These are phyloP conservation scores for Stenogyne calaminthoides DNA, from an alignment of 305 asterid species.

Conservation along the genomic window DNA sequence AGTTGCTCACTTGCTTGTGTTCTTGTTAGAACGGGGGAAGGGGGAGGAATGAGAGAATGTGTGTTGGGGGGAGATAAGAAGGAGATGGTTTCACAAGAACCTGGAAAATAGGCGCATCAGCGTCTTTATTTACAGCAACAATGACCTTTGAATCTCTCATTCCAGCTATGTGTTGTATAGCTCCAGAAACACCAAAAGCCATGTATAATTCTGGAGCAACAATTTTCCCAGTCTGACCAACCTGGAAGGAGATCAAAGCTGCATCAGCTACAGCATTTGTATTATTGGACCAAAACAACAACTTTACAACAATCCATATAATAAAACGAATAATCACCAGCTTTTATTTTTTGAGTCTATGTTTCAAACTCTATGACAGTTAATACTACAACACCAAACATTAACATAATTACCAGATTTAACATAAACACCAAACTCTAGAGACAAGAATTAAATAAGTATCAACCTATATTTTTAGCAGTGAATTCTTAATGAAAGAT, in stretches of 20 bases:
- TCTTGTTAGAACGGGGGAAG: background rate
- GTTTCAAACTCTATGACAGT: conserved; percentile 3
- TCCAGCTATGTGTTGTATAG: conserved; percentile 98
- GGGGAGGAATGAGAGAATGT: too few species aligned
- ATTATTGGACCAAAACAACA: conserved; percentile 13
- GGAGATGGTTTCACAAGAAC: conserved; percentile 39
- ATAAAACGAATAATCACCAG: background rate
- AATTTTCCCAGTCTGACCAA: conserved; percentile 97
- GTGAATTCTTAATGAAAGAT: background rate
- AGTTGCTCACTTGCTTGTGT: background rate
- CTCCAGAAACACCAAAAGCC: conserved; percentile 99
- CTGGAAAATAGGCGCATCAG: conserved; percentile 98
- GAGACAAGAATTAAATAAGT: background rate
- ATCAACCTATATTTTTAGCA: conserved; percentile 18
- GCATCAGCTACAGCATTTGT: conserved; percentile 23
- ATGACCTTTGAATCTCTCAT: conserved; percentile 96
- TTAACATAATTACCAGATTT: background rate
- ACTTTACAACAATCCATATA: background rate
- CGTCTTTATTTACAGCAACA: conserved; percentile 95
- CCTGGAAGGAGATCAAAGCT: conserved; percentile 46
- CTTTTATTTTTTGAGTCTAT: background rate
- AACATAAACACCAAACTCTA: conserved; percentile 1
- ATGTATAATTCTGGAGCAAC: conserved; percentile 92
- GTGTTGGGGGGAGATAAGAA: conserved; percentile 27
- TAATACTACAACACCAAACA: background rate